Evolutionary conservation across 805 yeast species (phyloP).

Genomic region (Wickerhamiella galacta): DNA sequence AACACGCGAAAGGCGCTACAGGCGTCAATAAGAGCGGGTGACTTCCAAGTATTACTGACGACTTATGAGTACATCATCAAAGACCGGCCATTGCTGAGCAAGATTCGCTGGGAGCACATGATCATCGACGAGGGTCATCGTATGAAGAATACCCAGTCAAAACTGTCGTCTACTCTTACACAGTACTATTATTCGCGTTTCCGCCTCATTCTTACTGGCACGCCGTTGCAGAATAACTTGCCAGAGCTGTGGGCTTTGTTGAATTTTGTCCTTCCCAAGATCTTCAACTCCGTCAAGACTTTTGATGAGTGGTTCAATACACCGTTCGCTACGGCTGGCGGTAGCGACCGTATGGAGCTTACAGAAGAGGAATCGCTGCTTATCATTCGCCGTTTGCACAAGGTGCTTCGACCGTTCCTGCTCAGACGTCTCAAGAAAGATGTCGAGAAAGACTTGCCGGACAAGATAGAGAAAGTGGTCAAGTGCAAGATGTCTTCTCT

Average conservation of each 20-base stretch:
- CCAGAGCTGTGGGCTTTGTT: constrained; percentile 96
- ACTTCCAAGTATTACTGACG: constrained; percentile 79
- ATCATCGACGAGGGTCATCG: constrained; percentile 97
- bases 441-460: constrained; percentile 92
- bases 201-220: constrained; percentile 86
- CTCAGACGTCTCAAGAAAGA: constrained; percentile 91
- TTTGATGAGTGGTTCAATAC: constrained; percentile 98
- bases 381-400: constrained; percentile 88
- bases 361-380: constrained; percentile 92
- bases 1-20: constrained; percentile 66
- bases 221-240: constrained; percentile 85
- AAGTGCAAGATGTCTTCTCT: constrained; percentile 85
- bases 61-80: constrained; percentile 90
- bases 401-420: constrained; percentile 85
- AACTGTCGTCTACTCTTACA: constrained; percentile 68
- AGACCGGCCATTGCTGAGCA: constrained; percentile 64
- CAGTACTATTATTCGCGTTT: constrained; percentile 71
- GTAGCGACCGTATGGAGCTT: constrained; percentile 81
- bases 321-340: constrained; percentile 94
- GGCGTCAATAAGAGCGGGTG: constrained; percentile 50
- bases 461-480: constrained; percentile 83
- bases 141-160: constrained; percentile 86
- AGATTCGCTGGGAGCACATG: constrained; percentile 89
- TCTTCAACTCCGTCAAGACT: constrained; percentile 89
- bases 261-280: constrained; percentile 87